Base-by-base conservation (phyloP, 129 eudicot species). In the Tagetes patula region DNA sequence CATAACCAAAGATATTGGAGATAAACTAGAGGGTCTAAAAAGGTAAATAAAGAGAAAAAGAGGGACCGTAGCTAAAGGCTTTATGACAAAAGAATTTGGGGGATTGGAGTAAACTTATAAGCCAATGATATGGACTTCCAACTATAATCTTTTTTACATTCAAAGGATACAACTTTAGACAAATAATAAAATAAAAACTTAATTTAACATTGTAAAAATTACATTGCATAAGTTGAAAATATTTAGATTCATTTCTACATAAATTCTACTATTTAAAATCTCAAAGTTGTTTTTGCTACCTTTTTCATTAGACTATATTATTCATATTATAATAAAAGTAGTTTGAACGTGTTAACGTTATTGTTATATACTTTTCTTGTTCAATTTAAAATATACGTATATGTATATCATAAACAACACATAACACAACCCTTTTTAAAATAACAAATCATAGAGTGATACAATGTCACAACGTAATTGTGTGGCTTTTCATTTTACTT, bases 61-160 rank as follows among this genome's bases (percentile, higher is more conserved):
- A 45, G 59, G 65, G 41, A 69, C 69, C 82, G 55, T 73, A 34
- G 42, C 61, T 63, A 8, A 62, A 30, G 76, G 80, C 74, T 68
- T 78, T 78, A 47, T 69, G 50, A 61, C 55, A 52, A 50, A 75
- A 75, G 45, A 80, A 50, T 41, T 54, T 33, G 81, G 53, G 20
- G 36, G 65, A 33, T 75, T 80, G 67, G 60, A 65, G 77, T 75
- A 80, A 39, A 43, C 67, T 75, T 65, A 42, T 47, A 71, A 64
- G 75, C 79, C 76, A 79, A 81, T 77, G 79, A 72, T 54, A 77
- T 72, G 66, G 67, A 82, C 79, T 76, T 77, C 46, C 69, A 62
- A 81, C 69, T 60, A 27, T 42, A 54, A 67, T 38, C 74, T 54
- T 58, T 59, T 77, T 61, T 70, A 34, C 45, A 70, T 7, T 34